A percentile compares a stretch with the other conserved stretches of the same genome.
phyloP scores from a whole-genome alignment of 176 grass and related monocot species.

The Aegilops longissima region DNA sequence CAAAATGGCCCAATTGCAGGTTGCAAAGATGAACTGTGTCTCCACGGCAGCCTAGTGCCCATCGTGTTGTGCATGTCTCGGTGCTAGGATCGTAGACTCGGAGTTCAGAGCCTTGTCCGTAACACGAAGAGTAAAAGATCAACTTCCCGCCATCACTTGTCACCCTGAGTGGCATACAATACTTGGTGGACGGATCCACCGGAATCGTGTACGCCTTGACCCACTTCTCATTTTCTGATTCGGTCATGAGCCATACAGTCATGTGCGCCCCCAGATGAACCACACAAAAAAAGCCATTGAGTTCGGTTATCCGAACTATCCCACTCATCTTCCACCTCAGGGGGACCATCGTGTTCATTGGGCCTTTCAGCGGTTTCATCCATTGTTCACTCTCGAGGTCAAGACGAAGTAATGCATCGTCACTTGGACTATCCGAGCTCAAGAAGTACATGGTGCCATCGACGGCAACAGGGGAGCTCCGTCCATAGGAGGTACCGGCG shows the following conservation, averaged over 20 bases:
- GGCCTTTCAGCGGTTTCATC: background rate
- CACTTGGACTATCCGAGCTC: background rate
- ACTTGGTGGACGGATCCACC: background rate
- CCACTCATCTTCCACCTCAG: background rate
- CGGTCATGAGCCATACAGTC: background rate
- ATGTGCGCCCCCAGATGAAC: background rate
- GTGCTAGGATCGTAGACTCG: background rate
- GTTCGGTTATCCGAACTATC: background rate
- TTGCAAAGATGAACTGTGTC: background rate
- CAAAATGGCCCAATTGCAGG: background rate
- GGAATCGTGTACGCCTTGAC: background rate
- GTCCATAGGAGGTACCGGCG: background rate
- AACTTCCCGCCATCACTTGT: background rate
- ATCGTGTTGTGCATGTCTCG: background rate
- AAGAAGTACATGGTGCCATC: background rate
- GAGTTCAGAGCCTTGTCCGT: background rate
- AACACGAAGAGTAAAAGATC: background rate
- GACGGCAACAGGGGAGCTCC: background rate
- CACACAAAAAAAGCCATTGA: background rate
- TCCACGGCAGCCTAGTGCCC: no score
- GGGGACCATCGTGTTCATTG: background rate
- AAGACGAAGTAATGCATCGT: background rate
- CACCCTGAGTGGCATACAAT: background rate
- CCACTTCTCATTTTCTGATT: background rate
- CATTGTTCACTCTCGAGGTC: background rate